Conservation (phyloP, 73 alveolate species). For the Blepharisma japonicum region DNA sequence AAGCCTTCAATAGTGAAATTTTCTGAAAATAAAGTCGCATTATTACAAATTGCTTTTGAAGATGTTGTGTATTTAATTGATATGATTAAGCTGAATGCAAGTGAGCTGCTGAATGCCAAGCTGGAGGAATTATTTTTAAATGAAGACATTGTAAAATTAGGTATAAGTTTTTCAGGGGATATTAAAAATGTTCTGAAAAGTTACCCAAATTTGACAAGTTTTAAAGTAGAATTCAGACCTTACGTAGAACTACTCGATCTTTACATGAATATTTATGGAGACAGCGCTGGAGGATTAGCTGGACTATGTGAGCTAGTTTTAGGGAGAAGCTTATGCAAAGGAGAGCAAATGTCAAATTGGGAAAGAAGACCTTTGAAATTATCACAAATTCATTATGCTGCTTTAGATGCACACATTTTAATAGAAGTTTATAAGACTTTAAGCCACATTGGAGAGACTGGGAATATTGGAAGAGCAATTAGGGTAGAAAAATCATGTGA, state of each 20-base stretch:
- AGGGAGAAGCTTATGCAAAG: slow-evolving; percentile 65
- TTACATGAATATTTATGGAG: slow-evolving; percentile 43
- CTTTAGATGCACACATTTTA: slow-evolving; percentile 78
- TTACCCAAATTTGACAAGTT: slow-evolving; percentile 47
- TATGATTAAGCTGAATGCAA: slow-evolving; percentile 42
- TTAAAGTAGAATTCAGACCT: slow-evolving; percentile 35
- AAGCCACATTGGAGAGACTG: not conserved
- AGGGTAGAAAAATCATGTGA: not conserved
- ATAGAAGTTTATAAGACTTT: not conserved
- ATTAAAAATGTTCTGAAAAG: slow-evolving; percentile 47
- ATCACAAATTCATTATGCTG: slow-evolving; percentile 83
- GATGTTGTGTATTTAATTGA: slow-evolving; percentile 66
- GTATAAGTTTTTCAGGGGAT: slow-evolving; percentile 63
- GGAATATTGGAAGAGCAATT: not conserved
- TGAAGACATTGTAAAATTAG: slow-evolving; percentile 52
- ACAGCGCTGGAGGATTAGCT: slow-evolving; percentile 63
- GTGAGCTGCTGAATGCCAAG: slow-evolving; percentile 41
- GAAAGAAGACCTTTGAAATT: slow-evolving; percentile 77
- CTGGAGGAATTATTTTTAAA: slow-evolving; percentile 49
- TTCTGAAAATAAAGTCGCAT: slow-evolving; percentile 57
- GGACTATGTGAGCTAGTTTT: slow-evolving; percentile 58
- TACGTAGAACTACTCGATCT: slow-evolving; percentile 56
- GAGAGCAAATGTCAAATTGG: slow-evolving; percentile 88
- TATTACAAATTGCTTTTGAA: slow-evolving; percentile 69
- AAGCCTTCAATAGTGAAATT: slow-evolving; percentile 56